Evolutionary conservation across 345 rosid species (phyloP), one percentile per base, ranked within the genome.

Genomic region (Litchi chinensis): DNA sequence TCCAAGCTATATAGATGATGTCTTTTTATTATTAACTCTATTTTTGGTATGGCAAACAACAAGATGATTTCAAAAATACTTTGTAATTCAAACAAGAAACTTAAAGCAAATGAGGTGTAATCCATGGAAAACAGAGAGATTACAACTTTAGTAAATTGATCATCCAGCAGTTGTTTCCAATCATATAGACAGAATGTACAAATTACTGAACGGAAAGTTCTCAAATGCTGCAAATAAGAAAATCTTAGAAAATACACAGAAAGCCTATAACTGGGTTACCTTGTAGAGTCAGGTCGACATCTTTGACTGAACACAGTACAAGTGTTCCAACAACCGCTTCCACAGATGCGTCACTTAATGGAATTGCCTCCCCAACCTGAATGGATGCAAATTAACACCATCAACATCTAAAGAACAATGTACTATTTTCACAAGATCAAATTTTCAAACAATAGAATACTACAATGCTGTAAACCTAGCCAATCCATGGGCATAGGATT

Each of bases 261-360:
- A 68, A 59, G 1, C 41, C 48, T 11, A 39, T 41, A 44, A 60
- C 40, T 65, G 52, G 46, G 28, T 65, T 79, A 92, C 98, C 98
- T 65, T 82, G 86, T 28, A 95, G 88, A 16, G 97, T 84, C 68
- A 11, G 80, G 75, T 80, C 73, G 21, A 91, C 93, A 76, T 92
- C 89, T 46, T 86, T 16, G 72, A 95, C 98, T 0, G 98, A 95
- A 81, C 98, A 95, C 26, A 95, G 81, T 22, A 95, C 93, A 0
- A 93, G 93, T 65, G 98, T 95, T 65, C 98, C 99, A 4, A 95
- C 82, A 19, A 90, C 94, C 48, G 94, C 95, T 83, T 95, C 95
- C 76, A 93, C 93, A 5, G 98, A 92, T 76, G 89, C 87, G 80
- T 95, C 94, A 16, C 74, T 65, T 11, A 93, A 71, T 24, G 98